phyloP scores from a whole-genome alignment of 257 asterid genomes.

The Solanum medicagineum region DNA sequence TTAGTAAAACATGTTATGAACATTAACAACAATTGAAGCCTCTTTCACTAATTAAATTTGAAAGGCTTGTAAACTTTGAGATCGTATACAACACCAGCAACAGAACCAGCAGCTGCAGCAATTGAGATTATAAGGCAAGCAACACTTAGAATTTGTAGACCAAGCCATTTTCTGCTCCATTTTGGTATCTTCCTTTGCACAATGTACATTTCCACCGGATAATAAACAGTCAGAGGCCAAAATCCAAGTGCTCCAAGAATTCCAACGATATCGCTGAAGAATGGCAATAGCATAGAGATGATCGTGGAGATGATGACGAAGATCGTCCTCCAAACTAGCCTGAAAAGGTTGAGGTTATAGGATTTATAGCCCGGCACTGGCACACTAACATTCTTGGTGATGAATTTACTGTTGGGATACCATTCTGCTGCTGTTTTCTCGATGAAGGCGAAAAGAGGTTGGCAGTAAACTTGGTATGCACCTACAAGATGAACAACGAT shows the following conservation, averaged over 20 bases:
- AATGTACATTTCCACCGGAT: slow-evolving; percentile 87
- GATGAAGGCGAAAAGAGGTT: slow-evolving; percentile 70
- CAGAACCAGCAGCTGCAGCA: slow-evolving; percentile 60
- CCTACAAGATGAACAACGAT: slow-evolving; percentile 75
- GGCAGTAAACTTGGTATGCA: slow-evolving; percentile 87
- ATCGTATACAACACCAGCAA: slow-evolving; percentile 63
- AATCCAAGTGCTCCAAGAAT: slow-evolving; percentile 78
- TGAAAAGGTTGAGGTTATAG: slow-evolving; percentile 36
- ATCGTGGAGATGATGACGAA: slow-evolving; percentile 62
- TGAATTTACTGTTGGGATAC: slow-evolving; percentile 39
- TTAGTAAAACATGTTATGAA: background rate
- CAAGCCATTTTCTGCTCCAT: slow-evolving; percentile 64
- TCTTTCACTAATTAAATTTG: slow-evolving; percentile 16
- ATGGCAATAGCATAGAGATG: slow-evolving; percentile 68
- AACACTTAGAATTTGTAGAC: slow-evolving; percentile 38
- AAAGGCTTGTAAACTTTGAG: slow-evolving; percentile 61
- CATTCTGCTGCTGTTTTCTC: slow-evolving; percentile 40
- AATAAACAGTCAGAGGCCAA: slow-evolving; percentile 86
- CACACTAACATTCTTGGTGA: slow-evolving; percentile 31
- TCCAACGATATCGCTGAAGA: slow-evolving; percentile 76
- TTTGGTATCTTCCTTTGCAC: slow-evolving; percentile 46
- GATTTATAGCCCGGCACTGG: slow-evolving; percentile 33
- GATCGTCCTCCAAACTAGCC: slow-evolving; percentile 55
- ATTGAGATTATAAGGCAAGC: slow-evolving; percentile 54
- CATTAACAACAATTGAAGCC: slow-evolving; percentile 12